A percentile compares a stretch with the other conserved stretches of the same genome.
Conservation (phyloP, 2,329 filamentous ascomycete species). For the Lachnellula hyalina region DNA sequence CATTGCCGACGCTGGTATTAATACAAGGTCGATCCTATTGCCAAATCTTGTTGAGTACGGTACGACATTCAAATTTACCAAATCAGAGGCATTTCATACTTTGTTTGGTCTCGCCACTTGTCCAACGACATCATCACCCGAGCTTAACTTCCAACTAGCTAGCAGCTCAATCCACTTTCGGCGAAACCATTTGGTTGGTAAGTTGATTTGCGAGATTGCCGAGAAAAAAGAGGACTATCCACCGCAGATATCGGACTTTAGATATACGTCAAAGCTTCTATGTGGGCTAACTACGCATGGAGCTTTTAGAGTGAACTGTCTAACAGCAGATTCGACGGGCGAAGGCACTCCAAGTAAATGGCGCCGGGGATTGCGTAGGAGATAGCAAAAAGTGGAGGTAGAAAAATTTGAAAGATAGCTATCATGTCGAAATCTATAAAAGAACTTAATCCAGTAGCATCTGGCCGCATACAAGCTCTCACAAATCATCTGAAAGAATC, state of each 20-base stretch:
- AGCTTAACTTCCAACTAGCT: not conserved
- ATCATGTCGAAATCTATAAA: slow-evolving; percentile 20
- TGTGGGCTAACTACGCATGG: not conserved
- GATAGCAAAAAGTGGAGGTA: slow-evolving; percentile 5
- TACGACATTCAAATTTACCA: too few relatives aligned
- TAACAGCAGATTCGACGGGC: slow-evolving; percentile 5
- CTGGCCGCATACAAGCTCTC: slow-evolving; percentile 20
- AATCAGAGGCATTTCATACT: too few relatives aligned
- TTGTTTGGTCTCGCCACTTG: not conserved
- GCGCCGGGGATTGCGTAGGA: slow-evolving; percentile 10
- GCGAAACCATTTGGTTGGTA: not conserved
- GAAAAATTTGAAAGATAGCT: slow-evolving; percentile 4
- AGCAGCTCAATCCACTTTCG: not conserved
- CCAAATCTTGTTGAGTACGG: too few relatives aligned
- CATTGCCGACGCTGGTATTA: too few relatives aligned
- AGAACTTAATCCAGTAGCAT: slow-evolving; percentile 15
- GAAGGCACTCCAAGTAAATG: slow-evolving; percentile 2
- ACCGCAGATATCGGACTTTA: slow-evolving; percentile 11
- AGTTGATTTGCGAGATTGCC: not conserved
- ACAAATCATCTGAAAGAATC: slow-evolving; percentile 24
- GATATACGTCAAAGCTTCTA: slow-evolving; percentile 1
- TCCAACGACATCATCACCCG: not conserved
- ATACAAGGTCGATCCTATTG: too few relatives aligned
- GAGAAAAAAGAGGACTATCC: not conserved
- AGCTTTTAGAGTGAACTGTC: not conserved